Percentiles rank a stretch among this genome's conserved stretches.
phyloP scores from a whole-genome alignment of 495 filamentous ascomycete species.

The Penicillium fimorum region DNA sequence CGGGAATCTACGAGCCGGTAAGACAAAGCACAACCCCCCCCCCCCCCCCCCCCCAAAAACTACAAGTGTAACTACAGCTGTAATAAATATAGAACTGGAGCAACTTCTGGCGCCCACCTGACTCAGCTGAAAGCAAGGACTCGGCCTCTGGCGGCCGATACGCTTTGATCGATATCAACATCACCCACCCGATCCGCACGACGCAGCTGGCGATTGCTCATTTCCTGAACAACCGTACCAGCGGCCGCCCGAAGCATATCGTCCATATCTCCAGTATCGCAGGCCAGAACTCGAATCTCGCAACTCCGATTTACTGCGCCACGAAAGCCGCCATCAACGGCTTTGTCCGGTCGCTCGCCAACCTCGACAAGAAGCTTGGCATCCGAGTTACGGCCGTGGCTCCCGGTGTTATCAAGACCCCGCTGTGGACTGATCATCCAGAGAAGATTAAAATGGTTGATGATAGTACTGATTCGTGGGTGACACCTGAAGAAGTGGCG shows the following conservation, averaged over 20 bases:
- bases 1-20: constrained; percentile 67
- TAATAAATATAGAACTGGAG: constrained; percentile 47
- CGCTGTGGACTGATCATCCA: constrained; percentile 66
- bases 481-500: constrained; percentile 63
- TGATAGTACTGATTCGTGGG: constrained; percentile 54
- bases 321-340: constrained; percentile 63
- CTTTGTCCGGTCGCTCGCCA: constrained; percentile 53
- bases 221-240: constrained; percentile 42
- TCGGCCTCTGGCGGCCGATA: constrained; percentile 47
- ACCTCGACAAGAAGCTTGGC: constrained; percentile 51
- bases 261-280: constrained; percentile 64
- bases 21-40: constrained; percentile 6
- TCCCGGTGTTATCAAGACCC: constrained; percentile 65
- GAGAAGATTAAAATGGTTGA: constrained; percentile 61
- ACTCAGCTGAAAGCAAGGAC: constrained; percentile 48
- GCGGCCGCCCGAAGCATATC: constrained; percentile 47
- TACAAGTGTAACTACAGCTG: background rate
- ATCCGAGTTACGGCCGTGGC: constrained; percentile 66
- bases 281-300: constrained; percentile 51
- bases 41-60: background rate
- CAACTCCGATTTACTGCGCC: constrained; percentile 58
- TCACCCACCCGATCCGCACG: constrained; percentile 67
- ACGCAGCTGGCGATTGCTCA: constrained; percentile 64
- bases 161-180: constrained; percentile 61
- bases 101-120: constrained; percentile 66